Evolutionary conservation across 495 filamentous ascomycete genomes (phyloP).

Genomic region (Bacidia rubella): DNA sequence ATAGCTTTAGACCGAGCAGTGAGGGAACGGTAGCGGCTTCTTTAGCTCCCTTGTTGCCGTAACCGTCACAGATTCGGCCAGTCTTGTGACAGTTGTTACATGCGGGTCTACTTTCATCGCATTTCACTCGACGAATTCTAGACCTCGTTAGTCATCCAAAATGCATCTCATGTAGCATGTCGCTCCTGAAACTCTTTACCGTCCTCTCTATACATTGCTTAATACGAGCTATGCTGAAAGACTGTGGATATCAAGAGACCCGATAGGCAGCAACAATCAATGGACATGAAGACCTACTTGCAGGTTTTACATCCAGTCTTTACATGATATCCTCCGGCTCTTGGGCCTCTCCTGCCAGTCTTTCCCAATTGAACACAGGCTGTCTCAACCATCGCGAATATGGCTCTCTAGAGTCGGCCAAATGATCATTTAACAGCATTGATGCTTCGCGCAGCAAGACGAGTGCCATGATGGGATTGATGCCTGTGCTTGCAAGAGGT

Average conservation of each 20-base stretch:
- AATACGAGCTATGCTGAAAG: neutral
- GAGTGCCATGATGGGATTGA: neutral
- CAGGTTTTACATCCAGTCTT: slow-evolving; percentile 41
- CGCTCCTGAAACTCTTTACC: neutral
- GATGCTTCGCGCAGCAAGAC: neutral
- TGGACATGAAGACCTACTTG: slow-evolving; percentile 26
- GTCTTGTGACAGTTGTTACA: slow-evolving; percentile 41
- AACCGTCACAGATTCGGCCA: slow-evolving; percentile 36
- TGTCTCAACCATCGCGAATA: neutral
- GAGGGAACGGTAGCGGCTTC: neutral
- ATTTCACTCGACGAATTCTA: slow-evolving; percentile 45
- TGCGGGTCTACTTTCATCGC: slow-evolving; percentile 45
- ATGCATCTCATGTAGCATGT: neutral
- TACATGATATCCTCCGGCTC: slow-evolving; percentile 19
- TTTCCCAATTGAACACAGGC: neutral
- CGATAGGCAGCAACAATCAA: neutral
- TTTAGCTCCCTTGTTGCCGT: slow-evolving; percentile 7
- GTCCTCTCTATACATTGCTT: neutral
- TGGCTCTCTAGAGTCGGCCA: neutral
- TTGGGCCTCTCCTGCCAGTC: neutral
- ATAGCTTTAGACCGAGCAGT: neutral
- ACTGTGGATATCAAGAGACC: neutral
- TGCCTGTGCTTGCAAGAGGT: neutral
- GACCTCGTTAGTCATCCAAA: neutral
- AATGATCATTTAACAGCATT: neutral